Percentiles rank a stretch among this genome's conserved stretches.
Conservation (phyloP, 148 eudicot genomes). For the Arctostaphylos glauca region DNA sequence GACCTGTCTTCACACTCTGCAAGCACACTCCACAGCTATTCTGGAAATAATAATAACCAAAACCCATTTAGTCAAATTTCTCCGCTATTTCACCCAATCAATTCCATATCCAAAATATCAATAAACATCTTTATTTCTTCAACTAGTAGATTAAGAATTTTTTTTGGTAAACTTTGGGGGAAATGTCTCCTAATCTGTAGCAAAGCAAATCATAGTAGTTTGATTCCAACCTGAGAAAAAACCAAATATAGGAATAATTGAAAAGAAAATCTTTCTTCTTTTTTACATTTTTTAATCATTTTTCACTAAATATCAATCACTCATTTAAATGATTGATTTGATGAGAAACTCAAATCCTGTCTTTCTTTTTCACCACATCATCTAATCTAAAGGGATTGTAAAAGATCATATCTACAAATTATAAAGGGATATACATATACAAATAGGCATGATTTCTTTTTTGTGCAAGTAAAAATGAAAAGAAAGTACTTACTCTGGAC, state of each 20-base stretch:
- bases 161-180: not conserved
- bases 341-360: too few species aligned
- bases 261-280: not conserved
- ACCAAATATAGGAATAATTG: not conserved
- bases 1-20: slow-evolving; percentile 76
- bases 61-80: not conserved
- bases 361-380: too few species aligned
- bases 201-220: not conserved
- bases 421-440: not conserved
- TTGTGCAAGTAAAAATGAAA: not conserved
- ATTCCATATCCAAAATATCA: not conserved
- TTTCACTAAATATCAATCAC: too few species aligned
- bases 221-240: not conserved
- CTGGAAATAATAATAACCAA: slow-evolving; percentile 33
- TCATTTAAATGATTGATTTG: too few species aligned
- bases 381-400: not conserved
- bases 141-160: not conserved
- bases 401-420: not conserved
- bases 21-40: slow-evolving; percentile 70
- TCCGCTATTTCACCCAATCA: not conserved
- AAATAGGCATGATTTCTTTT: not conserved
- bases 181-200: not conserved
- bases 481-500: slow-evolving; percentile 44
- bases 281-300: too few species aligned
- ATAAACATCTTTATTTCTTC: not conserved